A percentile compares a stretch with the other conserved stretches of the same genome.
Conservation (phyloP, 257 asterid species). For the Sherardia arvensis region DNA sequence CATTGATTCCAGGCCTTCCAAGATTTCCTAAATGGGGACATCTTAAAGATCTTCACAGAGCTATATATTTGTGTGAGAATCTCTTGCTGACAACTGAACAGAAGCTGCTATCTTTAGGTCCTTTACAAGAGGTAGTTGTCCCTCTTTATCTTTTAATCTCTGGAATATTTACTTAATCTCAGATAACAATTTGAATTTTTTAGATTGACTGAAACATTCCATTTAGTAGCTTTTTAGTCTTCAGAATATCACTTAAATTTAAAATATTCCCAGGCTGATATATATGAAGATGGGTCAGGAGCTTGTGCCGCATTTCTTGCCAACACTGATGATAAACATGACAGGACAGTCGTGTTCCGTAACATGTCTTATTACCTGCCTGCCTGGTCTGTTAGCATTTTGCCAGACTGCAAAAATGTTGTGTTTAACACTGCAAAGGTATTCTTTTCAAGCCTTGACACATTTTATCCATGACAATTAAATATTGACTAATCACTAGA, state of each 20-base stretch:
- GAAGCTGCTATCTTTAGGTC: slow-evolving; percentile 46
- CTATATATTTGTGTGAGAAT: slow-evolving; percentile 64
- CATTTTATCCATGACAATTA: neutral
- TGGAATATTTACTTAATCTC: neutral
- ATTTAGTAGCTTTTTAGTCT: neutral
- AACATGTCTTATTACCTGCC: slow-evolving; percentile 58
- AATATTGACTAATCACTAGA: neutral
- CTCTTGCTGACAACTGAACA: slow-evolving; percentile 51
- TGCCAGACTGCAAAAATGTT: slow-evolving; percentile 78
- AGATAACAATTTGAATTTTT: neutral
- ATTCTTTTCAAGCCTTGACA: slow-evolving; percentile 1
- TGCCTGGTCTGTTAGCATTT: slow-evolving; percentile 93
- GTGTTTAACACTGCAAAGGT: slow-evolving; percentile 92
- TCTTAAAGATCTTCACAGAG: slow-evolving; percentile 81
- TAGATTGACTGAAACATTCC: neutral
- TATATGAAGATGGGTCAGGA: slow-evolving; percentile 60
- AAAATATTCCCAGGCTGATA: slow-evolving; percentile 54
- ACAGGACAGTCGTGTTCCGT: slow-evolving; percentile 45
- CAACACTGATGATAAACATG: slow-evolving; percentile 68
- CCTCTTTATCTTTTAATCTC: neutral
- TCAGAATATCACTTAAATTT: neutral
- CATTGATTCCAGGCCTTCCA: slow-evolving; percentile 58
- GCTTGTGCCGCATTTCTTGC: slow-evolving; percentile 75
- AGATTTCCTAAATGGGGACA: slow-evolving; percentile 92
- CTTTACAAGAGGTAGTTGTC: slow-evolving; percentile 57